phyloP scores from a whole-genome alignment of 2,329 filamentous ascomycete genomes.

The Pseudogymnoascus sp. region DNA sequence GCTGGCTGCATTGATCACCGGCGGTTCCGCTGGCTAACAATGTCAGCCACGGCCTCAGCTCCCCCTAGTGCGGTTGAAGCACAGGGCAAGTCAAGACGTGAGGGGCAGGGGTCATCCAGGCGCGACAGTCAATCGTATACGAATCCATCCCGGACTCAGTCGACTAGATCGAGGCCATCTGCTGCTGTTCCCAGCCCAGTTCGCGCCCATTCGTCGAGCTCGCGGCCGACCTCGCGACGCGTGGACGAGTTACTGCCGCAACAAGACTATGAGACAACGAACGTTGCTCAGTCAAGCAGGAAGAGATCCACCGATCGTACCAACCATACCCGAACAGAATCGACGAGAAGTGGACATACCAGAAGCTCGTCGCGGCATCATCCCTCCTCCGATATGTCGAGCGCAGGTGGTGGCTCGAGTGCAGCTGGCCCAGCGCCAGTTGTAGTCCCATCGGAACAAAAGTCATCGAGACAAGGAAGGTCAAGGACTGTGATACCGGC shows the following conservation, averaged over 20 bases:
- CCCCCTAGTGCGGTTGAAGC: conserved; percentile 22
- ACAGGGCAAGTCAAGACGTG: conserved; percentile 20
- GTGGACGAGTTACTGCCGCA: conserved; percentile 43
- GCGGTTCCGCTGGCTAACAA: conserved; percentile 10
- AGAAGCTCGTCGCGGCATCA: conserved; percentile 35
- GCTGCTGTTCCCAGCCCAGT: conserved; percentile 20
- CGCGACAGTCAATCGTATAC: conserved; percentile 22
- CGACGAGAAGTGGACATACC: conserved; percentile 34
- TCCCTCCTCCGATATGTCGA: conserved; percentile 39
- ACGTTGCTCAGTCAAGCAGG: conserved; percentile 43
- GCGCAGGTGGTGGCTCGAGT: conserved; percentile 38
- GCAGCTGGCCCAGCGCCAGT: conserved; percentile 45
- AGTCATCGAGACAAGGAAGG: conserved; percentile 46
- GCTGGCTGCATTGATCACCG: conserved; percentile 2
- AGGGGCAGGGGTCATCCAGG: conserved; percentile 7
- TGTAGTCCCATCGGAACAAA: conserved; percentile 42
- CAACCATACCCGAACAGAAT: conserved; percentile 20
- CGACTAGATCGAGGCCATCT: conserved; percentile 21
- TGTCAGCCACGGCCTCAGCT: conserved; percentile 15
- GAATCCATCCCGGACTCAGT: conserved; percentile 25
- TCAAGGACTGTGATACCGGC: conserved; percentile 80
- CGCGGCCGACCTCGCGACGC: conserved; percentile 35
- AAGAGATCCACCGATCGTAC: conserved; percentile 19
- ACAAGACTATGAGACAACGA: conserved; percentile 67
- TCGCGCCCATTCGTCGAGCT: conserved; percentile 22